These are phyloP conservation scores for Hansenula anomala DNA, from an alignment of 1,139 yeast genomes.

Conservation along the genomic window DNA sequence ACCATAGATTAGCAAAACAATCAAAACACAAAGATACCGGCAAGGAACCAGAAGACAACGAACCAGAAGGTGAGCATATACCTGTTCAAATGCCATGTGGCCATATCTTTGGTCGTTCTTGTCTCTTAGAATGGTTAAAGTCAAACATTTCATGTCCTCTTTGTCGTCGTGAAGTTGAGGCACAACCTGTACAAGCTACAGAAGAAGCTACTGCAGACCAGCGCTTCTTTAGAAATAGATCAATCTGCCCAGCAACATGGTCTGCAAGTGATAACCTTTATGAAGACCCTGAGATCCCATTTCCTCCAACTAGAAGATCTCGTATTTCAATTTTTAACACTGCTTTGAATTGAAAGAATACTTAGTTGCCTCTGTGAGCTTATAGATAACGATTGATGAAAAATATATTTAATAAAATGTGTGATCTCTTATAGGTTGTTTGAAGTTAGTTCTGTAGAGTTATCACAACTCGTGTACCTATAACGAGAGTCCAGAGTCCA, in stretches of 20 bases:
- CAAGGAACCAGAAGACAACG: too few relatives aligned
- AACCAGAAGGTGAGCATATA: constrained; percentile 34
- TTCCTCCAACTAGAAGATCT: constrained; percentile 4
- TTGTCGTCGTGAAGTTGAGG: constrained; percentile 29
- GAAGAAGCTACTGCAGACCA: not conserved
- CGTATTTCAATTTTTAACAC: not conserved
- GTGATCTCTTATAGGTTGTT: too few relatives aligned
- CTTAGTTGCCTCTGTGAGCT: too few relatives aligned
- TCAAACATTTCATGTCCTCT: constrained; percentile 59
- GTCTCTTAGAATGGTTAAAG: constrained; percentile 62
- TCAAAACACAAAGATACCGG: not conserved
- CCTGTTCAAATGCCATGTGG: constrained; percentile 64
- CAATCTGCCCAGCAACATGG: constrained; percentile 15
- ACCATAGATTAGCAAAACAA: not conserved
- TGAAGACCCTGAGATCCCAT: constrained; percentile 16
- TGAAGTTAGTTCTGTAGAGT: too few relatives aligned
- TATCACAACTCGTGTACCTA: too few relatives aligned
- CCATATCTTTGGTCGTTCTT: constrained; percentile 57
- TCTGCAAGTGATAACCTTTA: constrained; percentile 8
- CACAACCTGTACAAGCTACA: not conserved
- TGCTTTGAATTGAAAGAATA: too few relatives aligned
- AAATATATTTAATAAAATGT: too few relatives aligned
- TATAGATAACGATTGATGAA: too few relatives aligned
- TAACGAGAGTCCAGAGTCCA: too few relatives aligned
- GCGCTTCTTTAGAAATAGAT: constrained; percentile 7